These are phyloP conservation scores for Vigna trinervia DNA, from an alignment of 306 rosid species.

Conservation along the genomic window DNA sequence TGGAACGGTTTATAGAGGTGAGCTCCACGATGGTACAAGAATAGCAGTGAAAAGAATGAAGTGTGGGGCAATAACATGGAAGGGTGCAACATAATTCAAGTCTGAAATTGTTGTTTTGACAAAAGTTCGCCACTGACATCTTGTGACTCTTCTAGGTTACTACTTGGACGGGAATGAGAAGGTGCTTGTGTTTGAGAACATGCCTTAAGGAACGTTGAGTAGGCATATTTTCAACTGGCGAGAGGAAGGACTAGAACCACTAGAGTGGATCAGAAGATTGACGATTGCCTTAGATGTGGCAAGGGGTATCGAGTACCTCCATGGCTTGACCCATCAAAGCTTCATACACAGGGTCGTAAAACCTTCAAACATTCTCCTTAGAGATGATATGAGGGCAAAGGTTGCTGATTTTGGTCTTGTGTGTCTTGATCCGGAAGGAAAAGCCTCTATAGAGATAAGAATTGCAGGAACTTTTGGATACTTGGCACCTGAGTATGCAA, in stretches of 20 bases:
- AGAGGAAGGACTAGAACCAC: too few relatives aligned
- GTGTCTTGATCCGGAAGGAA: slow-evolving; percentile 95
- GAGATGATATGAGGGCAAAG: too few relatives aligned
- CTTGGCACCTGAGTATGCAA: slow-evolving; percentile 94
- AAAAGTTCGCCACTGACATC: slow-evolving; percentile 88
- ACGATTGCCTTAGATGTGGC: too few relatives aligned
- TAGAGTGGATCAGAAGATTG: too few relatives aligned
- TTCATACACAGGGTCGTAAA: too few relatives aligned
- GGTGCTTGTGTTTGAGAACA: too few relatives aligned
- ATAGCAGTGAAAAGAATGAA: slow-evolving; percentile 93
- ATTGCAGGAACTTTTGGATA: slow-evolving; percentile 94
- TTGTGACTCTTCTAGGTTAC: background rate
- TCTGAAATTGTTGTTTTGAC: slow-evolving; percentile 92
- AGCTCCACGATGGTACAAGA: slow-evolving; percentile 81
- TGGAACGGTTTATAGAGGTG: slow-evolving; percentile 87
- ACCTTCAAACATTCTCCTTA: too few relatives aligned
- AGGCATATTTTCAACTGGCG: too few relatives aligned
- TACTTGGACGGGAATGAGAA: too few relatives aligned
- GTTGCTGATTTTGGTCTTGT: slow-evolving; percentile 46
- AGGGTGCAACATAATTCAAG: slow-evolving; percentile 77
- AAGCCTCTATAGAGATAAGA: slow-evolving; percentile 86
- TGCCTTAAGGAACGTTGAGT: too few relatives aligned
- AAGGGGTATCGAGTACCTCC: too few relatives aligned
- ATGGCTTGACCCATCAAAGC: too few relatives aligned
- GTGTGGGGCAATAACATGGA: slow-evolving; percentile 74